Percentiles rank a stretch among this genome's conserved stretches.
phyloP scores from a whole-genome alignment of 768 basidiomycete genomes.

The Amanita exitialis region DNA sequence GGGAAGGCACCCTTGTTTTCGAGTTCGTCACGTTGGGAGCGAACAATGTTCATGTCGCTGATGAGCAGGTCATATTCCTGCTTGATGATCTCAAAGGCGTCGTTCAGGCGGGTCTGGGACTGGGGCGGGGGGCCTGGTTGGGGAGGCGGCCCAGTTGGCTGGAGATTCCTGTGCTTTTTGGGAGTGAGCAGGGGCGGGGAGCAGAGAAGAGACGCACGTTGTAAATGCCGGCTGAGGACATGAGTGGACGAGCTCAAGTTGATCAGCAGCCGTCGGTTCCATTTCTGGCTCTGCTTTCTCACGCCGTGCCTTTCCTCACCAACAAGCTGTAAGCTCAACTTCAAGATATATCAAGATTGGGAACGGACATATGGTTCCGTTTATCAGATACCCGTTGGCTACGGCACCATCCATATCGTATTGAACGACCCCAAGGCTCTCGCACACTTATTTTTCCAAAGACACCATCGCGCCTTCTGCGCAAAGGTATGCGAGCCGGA shows the following conservation, averaged over 20 bases:
- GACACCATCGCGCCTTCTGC: too few species aligned
- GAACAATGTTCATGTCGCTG: constrained; percentile 54
- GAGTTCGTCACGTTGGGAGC: constrained; percentile 80
- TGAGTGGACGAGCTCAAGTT: constrained; percentile 3
- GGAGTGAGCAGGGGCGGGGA: constrained; percentile 6
- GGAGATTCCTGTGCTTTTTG: constrained; percentile 43
- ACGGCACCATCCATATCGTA: too few species aligned
- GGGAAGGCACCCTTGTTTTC: constrained; percentile 70
- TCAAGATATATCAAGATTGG: too few species aligned
- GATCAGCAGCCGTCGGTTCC: background rate
- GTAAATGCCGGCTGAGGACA: constrained; percentile 23
- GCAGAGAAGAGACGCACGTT: constrained; percentile 22
- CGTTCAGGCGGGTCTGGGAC: constrained; percentile 43
- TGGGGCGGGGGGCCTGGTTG: constrained; percentile 20
- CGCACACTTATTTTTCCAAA: too few species aligned
- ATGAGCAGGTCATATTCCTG: constrained; percentile 76
- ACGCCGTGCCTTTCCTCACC: too few species aligned
- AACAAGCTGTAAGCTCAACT: too few species aligned
- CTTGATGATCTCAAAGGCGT: constrained; percentile 72
- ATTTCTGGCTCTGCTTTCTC: too few species aligned
- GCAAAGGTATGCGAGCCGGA: too few species aligned
- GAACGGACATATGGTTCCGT: too few species aligned
- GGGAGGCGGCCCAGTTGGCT: constrained; percentile 38
- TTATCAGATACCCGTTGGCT: too few species aligned
- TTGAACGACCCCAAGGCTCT: too few species aligned